A percentile compares a stretch with the other conserved stretches of the same genome.
These are phyloP conservation scores for Camillea tinctor DNA, from an alignment of 2,329 filamentous ascomycete genomes.

Conservation along the genomic window DNA sequence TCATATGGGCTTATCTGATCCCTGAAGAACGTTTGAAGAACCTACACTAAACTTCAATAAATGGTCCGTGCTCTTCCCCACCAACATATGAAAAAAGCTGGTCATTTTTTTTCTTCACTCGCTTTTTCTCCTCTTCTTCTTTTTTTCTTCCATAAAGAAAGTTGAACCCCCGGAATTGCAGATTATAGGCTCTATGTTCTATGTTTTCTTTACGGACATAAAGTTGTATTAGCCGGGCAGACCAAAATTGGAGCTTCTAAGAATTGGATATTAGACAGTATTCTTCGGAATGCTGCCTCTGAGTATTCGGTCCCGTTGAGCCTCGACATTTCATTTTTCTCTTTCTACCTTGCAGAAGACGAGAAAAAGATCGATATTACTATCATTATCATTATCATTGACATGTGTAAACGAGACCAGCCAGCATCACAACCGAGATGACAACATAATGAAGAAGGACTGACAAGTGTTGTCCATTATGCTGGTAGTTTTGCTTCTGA, in stretches of 20 bases:
- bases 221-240: slow-evolving; percentile 61
- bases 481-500: neutral
- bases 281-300: slow-evolving; percentile 32
- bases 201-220: slow-evolving; percentile 39
- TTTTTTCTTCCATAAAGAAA: slow-evolving; percentile 41
- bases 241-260: slow-evolving; percentile 59
- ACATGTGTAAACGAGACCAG: neutral
- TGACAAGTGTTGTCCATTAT: neutral
- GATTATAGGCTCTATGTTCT: slow-evolving; percentile 54
- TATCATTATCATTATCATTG: no score
- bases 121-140: slow-evolving; percentile 32
- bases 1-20: no score
- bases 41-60: no score
- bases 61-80: neutral
- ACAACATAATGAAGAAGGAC: neutral
- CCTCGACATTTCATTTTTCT: slow-evolving; percentile 47
- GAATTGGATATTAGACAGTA: slow-evolving; percentile 58
- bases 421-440: neutral
- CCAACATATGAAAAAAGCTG: slow-evolving; percentile 11
- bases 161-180: slow-evolving; percentile 55
- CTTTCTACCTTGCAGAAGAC: neutral
- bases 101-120: slow-evolving; percentile 7
- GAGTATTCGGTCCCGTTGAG: slow-evolving; percentile 63
- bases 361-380: no score
- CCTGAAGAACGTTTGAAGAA: no score